Percentiles rank a stretch among this genome's conserved stretches.
Conservation (phyloP, 2,329 filamentous ascomycete genomes). For the Fusarium sp. region DNA sequence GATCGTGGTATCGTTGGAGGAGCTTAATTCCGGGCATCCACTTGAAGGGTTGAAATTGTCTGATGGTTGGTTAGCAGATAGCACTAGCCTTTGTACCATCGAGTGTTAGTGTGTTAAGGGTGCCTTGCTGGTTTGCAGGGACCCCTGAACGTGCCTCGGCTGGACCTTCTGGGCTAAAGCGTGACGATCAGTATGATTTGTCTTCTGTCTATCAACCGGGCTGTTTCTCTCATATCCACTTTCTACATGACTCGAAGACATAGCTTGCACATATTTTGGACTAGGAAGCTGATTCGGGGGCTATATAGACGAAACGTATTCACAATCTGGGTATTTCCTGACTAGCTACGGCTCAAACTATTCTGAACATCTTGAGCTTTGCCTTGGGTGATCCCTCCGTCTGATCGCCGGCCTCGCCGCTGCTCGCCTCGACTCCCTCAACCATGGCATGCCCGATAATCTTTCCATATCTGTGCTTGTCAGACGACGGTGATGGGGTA, state of each 20-base stretch:
- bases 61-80: conserved; percentile 10
- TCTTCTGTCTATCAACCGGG: neutral
- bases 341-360: neutral
- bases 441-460: neutral
- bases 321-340: neutral
- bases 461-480: neutral
- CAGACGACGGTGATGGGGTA: neutral
- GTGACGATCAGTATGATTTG: neutral
- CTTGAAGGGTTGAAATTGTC: conserved; percentile 11
- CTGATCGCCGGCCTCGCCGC: neutral
- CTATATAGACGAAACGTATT: neutral
- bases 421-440: neutral
- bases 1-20: neutral
- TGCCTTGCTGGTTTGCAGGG: neutral
- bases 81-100: neutral
- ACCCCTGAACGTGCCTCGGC: conserved; percentile 11
- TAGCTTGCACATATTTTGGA: neutral
- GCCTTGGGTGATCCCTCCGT: neutral
- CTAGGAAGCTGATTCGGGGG: neutral
- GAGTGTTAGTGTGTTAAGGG: neutral
- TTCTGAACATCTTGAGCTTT: neutral
- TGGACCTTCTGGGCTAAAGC: conserved; percentile 29
- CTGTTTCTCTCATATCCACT: neutral
- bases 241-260: neutral
- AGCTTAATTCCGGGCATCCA: conserved; percentile 23